phyloP scores from a whole-genome alignment of 2,329 filamentous ascomycete species.

The Biscogniauxia marginata region DNA sequence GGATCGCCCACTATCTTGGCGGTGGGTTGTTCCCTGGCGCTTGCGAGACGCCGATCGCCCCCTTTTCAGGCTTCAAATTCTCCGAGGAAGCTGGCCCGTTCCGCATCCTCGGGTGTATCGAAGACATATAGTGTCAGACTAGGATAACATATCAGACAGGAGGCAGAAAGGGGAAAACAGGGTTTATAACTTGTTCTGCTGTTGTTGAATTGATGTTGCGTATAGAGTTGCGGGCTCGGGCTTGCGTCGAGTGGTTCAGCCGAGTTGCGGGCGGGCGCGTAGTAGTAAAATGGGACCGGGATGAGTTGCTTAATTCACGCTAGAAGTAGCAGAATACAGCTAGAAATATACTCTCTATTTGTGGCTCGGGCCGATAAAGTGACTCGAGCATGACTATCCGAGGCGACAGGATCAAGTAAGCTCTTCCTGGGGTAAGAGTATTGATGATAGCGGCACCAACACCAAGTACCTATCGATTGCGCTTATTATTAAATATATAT shows the following conservation, averaged over 20 bases:
- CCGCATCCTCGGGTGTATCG: not conserved
- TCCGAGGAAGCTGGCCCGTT: not conserved
- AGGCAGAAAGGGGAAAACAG: not conserved
- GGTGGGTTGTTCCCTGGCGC: not conserved
- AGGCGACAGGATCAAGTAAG: no score
- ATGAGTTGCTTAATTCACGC: no score
- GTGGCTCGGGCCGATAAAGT: not conserved
- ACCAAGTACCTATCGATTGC: no score
- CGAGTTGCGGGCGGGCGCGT: not conserved
- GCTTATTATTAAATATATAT: no score
- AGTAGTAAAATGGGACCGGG: not conserved
- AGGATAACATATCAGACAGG: no score
- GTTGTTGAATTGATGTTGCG: not conserved
- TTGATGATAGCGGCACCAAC: no score
- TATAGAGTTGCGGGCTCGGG: not conserved
- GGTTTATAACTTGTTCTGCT: not conserved
- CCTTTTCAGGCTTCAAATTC: not conserved
- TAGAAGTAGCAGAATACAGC: no score
- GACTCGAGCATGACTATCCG: no score
- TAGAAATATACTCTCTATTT: not conserved
- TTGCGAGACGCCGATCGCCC: not conserved
- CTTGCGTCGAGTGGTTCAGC: not conserved
- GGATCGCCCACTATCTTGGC: not conserved
- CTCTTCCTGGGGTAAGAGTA: no score
- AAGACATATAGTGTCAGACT: not conserved